phyloP scores from a whole-genome alignment of 1,284 basidiomycete species.

The Apiotrichum akiyoshidainum region DNA sequence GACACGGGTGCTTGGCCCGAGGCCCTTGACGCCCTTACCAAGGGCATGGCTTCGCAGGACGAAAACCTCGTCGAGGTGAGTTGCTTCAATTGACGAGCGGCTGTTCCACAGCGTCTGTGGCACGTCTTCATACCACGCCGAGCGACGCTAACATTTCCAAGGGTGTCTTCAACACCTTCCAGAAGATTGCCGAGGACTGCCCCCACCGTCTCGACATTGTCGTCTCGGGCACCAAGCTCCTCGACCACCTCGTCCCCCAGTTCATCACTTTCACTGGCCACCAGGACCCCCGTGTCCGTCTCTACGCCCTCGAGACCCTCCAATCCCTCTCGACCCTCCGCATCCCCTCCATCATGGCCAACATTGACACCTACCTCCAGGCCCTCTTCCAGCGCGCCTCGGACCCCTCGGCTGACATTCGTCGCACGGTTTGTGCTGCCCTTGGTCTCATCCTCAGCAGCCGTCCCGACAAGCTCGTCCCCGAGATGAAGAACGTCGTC shows the following conservation, averaged over 20 bases:
- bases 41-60: constrained; percentile 70
- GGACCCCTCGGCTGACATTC: constrained; percentile 87
- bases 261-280: constrained; percentile 84
- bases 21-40: constrained; percentile 76
- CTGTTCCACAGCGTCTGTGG: background rate
- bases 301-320: constrained; percentile 88
- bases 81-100: constrained; percentile 12
- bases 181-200: constrained; percentile 96
- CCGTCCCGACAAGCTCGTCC: constrained; percentile 92
- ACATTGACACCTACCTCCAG: constrained; percentile 90
- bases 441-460: constrained; percentile 88
- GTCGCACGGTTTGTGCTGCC: constrained; percentile 92
- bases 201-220: constrained; percentile 92
- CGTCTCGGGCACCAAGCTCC: constrained; percentile 72
- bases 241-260: constrained; percentile 93
- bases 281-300: constrained; percentile 67
- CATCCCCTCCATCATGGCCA: constrained; percentile 76
- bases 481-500: constrained; percentile 91
- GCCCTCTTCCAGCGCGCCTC: constrained; percentile 91
- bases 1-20: constrained; percentile 90
- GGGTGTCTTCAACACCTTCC: constrained; percentile 91
- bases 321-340: constrained; percentile 87
- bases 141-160: constrained; percentile 43
- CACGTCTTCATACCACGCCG: background rate
- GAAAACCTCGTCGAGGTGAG: constrained; percentile 78